A percentile compares a stretch with the other conserved stretches of the same genome.
Evolutionary conservation across 257 asterid species (phyloP).

Genomic region (Fraxinus quadrangulata): DNA sequence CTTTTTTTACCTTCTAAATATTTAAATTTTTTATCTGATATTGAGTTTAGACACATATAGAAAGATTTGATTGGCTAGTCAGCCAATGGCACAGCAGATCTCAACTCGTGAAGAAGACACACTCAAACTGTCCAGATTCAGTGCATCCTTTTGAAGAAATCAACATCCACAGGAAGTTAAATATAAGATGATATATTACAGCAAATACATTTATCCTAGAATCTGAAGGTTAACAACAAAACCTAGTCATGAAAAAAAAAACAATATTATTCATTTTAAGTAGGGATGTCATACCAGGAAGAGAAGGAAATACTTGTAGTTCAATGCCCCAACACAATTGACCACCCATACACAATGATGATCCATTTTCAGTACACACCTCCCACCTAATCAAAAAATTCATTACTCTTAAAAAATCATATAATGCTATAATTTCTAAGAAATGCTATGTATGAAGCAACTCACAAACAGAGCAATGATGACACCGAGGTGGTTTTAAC

Average conservation of each 20-base stretch:
- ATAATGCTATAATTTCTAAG: slow-evolving; percentile 19
- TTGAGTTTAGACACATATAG: neutral
- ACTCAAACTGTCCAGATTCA: neutral
- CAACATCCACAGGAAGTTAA: neutral
- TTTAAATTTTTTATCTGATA: too few relatives aligned
- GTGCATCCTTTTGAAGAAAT: neutral
- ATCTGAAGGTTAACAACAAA: neutral
- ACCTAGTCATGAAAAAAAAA: slow-evolving; percentile 6
- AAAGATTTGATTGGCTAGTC: too few relatives aligned
- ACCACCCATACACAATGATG: slow-evolving; percentile 99
- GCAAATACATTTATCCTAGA: neutral
- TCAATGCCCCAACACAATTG: slow-evolving; percentile 96
- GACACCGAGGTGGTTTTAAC: slow-evolving; percentile 98
- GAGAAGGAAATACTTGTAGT: slow-evolving; percentile 96
- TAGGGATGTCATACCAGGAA: slow-evolving; percentile 67
- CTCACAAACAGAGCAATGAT: slow-evolving; percentile 99
- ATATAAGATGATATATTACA: neutral
- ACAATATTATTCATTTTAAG: slow-evolving; percentile 10
- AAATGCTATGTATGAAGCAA: slow-evolving; percentile 32
- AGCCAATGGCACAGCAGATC: neutral
- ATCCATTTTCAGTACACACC: slow-evolving; percentile 97
- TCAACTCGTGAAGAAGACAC: neutral
- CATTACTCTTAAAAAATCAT: slow-evolving; percentile 14
- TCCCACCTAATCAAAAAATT: slow-evolving; percentile 67
- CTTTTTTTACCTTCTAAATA: neutral